Evolutionary conservation across 2,329 filamentous ascomycete species (phyloP), one percentile per base, ranked within the genome.

Genomic region (Diaporthe amygdali): DNA sequence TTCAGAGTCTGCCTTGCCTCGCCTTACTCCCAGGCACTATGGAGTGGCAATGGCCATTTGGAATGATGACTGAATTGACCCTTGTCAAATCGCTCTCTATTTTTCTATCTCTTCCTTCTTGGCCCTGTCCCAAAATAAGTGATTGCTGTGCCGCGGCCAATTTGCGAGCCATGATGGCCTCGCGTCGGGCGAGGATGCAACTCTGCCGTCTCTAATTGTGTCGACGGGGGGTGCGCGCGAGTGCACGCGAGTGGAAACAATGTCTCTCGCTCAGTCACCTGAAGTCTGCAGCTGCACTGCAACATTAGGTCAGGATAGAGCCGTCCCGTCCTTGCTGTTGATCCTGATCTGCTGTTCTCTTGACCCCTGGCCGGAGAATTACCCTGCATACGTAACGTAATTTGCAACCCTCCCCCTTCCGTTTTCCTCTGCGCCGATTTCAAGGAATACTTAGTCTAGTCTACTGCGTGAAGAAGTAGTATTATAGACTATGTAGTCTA

Each of bases 371-470:
- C 4, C 59, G 59, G 59, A 37, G 44, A 64, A 64, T 64, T 64
- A 34, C 34, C 59, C 30, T 56, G 54, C 44, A 30, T 30, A 25
- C 20, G 30, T 44, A 30, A 68, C 66, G 39, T 55, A 68, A 68
- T 59, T 46, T 56, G 66, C 49, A 56, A 25, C 46, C 25, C 8
- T 2, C 17, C 27, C 27, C n/a, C 34, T 15, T n/a, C 32, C 49
- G 37, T 17, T 30, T 34, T 17, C 9, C n/a, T 22, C 30, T 64
- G 59, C 59, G 7, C 7, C n/a, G 9, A 20, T 49, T 49, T 30
- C 41, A 64, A 63, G 44, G 59, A 64, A 49, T 49, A 37, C 47
- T 49, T 49, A 49, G 30, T 63, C 56, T 44, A 61, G 37, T n/a
- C 41, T 34, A n/a, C n/a, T n/a, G n/a, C n/a, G n/a, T n/a, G n/a